These are phyloP conservation scores for Thraustochytrium striatum DNA, from an alignment of 352 stramenopile genomes.

Conservation along the genomic window DNA sequence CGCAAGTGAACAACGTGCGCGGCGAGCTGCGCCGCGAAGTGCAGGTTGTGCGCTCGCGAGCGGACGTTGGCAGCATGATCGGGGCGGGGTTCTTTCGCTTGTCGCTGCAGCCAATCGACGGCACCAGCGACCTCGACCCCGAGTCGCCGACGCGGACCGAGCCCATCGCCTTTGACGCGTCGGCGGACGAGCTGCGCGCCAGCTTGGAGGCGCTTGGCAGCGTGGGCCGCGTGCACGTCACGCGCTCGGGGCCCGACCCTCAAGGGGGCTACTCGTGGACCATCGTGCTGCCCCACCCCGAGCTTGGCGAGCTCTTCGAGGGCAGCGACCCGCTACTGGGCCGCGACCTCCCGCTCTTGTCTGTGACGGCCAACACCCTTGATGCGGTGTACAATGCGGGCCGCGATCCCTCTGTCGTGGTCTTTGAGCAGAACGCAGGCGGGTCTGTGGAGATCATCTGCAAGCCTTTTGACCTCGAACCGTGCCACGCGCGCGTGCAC, in stretches of 20 bases:
- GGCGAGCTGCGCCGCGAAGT: not conserved
- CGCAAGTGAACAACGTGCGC: not conserved
- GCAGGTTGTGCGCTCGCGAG: slow-evolving; percentile 1
- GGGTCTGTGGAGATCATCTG: too few species aligned
- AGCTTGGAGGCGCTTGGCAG: slow-evolving; percentile 60
- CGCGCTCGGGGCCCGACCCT: slow-evolving; percentile 58
- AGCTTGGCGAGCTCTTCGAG: not conserved
- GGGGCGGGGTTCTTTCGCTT: not conserved
- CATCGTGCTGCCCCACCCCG: slow-evolving; percentile 60
- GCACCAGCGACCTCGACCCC: not conserved
- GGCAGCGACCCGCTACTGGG: not conserved
- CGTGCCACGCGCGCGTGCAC: too few species aligned
- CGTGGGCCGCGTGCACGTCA: slow-evolving; percentile 62
- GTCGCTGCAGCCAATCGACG: slow-evolving; percentile 8
- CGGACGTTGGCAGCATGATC: slow-evolving; percentile 18
- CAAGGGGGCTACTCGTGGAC: slow-evolving; percentile 67
- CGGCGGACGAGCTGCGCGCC: slow-evolving; percentile 55
- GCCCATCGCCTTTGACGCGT: slow-evolving; percentile 61
- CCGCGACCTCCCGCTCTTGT: not conserved
- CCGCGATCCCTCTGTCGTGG: too few species aligned
- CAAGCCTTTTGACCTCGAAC: too few species aligned
- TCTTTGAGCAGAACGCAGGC: too few species aligned
- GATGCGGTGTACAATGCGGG: not conserved
- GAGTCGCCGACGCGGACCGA: slow-evolving; percentile 46
- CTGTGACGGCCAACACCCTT: slow-evolving; percentile 8